phyloP scores from a whole-genome alignment of 768 basidiomycete genomes.

The Pleurotus salmoneostramineus region DNA sequence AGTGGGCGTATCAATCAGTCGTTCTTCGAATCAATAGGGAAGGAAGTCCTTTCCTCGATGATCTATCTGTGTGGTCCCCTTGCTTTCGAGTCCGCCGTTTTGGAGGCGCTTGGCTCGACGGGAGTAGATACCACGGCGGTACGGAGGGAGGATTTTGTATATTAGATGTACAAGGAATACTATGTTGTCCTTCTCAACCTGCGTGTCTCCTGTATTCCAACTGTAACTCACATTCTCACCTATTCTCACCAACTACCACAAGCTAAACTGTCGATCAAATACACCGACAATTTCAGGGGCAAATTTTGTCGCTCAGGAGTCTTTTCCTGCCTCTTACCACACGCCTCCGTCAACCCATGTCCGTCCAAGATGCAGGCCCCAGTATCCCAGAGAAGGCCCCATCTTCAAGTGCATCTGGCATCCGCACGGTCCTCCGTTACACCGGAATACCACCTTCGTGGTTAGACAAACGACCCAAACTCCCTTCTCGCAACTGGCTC shows the following conservation, averaged over 20 bases:
- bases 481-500: constrained; percentile 92
- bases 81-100: constrained; percentile 35
- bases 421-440: constrained; percentile 60
- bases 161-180: constrained; percentile 21
- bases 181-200: neutral
- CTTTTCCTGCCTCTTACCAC: neutral
- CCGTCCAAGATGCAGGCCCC: neutral
- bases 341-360: neutral
- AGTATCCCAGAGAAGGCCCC: neutral
- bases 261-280: too few species aligned
- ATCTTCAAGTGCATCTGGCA: constrained; percentile 38
- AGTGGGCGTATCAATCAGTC: constrained; percentile 18
- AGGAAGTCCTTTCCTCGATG: constrained; percentile 19
- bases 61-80: constrained; percentile 49
- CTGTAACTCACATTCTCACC: too few species aligned
- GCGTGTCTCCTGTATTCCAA: too few species aligned
- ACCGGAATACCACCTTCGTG: constrained; percentile 72
- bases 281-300: neutral
- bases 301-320: neutral
- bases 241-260: too few species aligned
- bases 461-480: constrained; percentile 78
- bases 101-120: constrained; percentile 26
- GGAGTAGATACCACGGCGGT: constrained; percentile 30
- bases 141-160: constrained; percentile 38
- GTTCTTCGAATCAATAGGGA: constrained; percentile 14